Percentiles rank a stretch among this genome's conserved stretches.
Evolutionary conservation across 2,329 filamentous ascomycete genomes (phyloP).

Genomic region (Nothophaeocryptopus gaeumannii): DNA sequence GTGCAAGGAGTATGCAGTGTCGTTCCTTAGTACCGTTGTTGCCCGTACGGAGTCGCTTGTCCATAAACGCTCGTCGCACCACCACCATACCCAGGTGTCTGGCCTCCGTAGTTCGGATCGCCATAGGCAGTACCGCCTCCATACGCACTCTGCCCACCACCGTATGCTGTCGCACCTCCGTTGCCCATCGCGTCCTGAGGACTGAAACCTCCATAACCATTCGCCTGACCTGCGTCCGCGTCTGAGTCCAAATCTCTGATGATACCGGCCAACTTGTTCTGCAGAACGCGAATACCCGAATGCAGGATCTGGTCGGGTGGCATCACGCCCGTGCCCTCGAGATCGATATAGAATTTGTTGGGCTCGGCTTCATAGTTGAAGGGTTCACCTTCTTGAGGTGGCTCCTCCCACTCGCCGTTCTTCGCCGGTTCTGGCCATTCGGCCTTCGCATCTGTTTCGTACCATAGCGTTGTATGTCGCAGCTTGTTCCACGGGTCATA

Average conservation of each 20-base stretch:
- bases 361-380: constrained; percentile 91
- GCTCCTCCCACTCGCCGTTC: constrained; percentile 76
- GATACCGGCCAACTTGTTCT: constrained; percentile 82
- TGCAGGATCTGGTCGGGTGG: constrained; percentile 88
- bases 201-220: constrained; percentile 56
- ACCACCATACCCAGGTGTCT: constrained; percentile 61
- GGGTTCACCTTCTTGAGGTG: constrained; percentile 73
- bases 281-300: constrained; percentile 81
- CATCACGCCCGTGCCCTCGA: constrained; percentile 83
- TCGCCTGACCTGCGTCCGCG: constrained; percentile 49
- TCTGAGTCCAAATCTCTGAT: constrained; percentile 63
- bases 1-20: no score
- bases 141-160: constrained; percentile 62
- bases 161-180: constrained; percentile 66
- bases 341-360: constrained; percentile 79
- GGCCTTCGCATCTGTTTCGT: constrained; percentile 64
- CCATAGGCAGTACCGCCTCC: constrained; percentile 38
- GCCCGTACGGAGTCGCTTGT: constrained; percentile 28
- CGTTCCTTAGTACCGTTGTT: constrained; percentile 10
- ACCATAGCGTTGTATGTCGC: constrained; percentile 90
- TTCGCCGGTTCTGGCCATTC: constrained; percentile 35
- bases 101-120: constrained; percentile 37
- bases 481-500: constrained; percentile 98
- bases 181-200: constrained; percentile 54
- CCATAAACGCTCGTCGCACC: constrained; percentile 60